Evolutionary conservation across 805 yeast genomes (phyloP).

Genomic region (Komagataella pseudopastoris): DNA sequence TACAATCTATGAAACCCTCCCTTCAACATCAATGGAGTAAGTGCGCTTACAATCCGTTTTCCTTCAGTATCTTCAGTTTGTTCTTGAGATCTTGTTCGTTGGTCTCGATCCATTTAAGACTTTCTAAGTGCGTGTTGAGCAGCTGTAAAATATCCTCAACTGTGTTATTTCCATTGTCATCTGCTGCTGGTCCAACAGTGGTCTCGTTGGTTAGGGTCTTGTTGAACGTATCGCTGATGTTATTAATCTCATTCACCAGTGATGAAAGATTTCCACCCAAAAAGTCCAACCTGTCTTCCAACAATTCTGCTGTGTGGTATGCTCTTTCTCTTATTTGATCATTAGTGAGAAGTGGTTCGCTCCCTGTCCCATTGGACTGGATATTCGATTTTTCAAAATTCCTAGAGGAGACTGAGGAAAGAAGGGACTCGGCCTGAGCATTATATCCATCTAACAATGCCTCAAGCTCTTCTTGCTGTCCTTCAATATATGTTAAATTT

Average conservation of each 20-base stretch:
- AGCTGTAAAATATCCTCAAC: constrained; percentile 64
- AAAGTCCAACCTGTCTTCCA: constrained; percentile 69
- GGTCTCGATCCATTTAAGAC: constrained; percentile 76
- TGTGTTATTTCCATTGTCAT: constrained; percentile 22
- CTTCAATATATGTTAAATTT: constrained; percentile 70
- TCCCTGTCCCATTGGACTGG: constrained; percentile 1
- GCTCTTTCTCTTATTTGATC: constrained; percentile 87
- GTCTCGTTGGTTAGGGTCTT: constrained; percentile 29
- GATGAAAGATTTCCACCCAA: constrained; percentile 68
- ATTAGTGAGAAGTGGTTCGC: constrained; percentile 29
- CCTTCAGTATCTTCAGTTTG: constrained; percentile 34
- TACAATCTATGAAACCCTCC: neutral
- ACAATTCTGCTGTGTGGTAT: constrained; percentile 70
- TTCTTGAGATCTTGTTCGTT: constrained; percentile 56
- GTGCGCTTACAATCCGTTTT: constrained; percentile 1
- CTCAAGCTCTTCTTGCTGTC: constrained; percentile 88
- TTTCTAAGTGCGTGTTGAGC: constrained; percentile 79
- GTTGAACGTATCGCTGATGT: constrained; percentile 69
- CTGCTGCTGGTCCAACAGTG: constrained; percentile 12
- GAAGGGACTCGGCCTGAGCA: constrained; percentile 43
- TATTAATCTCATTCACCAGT: constrained; percentile 70
- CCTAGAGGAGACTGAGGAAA: constrained; percentile 16
- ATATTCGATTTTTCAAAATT: neutral
- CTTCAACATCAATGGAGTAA: neutral
- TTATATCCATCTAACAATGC: constrained; percentile 73